Evolutionary conservation across 352 stramenopile genomes (phyloP).

Genomic region (Elongisporangium anandrum): DNA sequence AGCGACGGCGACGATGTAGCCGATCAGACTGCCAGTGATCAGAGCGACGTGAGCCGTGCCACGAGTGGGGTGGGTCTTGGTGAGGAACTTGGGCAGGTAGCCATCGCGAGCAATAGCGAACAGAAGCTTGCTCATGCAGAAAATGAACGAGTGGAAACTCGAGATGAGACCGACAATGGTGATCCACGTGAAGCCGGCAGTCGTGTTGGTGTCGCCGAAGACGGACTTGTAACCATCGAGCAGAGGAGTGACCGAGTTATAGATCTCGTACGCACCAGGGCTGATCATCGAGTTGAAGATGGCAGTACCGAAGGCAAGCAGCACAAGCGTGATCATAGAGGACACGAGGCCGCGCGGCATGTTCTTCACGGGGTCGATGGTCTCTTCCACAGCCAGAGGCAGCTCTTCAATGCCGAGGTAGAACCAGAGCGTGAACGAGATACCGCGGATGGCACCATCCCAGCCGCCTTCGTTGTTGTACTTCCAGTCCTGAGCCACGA

Average conservation of each 20-base stretch:
- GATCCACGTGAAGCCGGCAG: conserved; percentile 53
- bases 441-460: conserved; percentile 39
- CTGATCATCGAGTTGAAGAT: conserved; percentile 59
- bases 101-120: conserved; percentile 58
- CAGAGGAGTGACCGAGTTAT: conserved; percentile 35
- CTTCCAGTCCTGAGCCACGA: conserved; percentile 51
- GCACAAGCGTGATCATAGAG: conserved; percentile 46
- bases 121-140: conserved; percentile 60
- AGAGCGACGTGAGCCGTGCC: conserved; percentile 41
- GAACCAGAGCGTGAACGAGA: conserved; percentile 65
- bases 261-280: conserved; percentile 41
- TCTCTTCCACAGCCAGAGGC: conserved; percentile 56
- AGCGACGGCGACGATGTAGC: conserved; percentile 30
- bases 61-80: conserved; percentile 38
- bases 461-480: conserved; percentile 25
- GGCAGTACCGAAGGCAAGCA: conserved; percentile 49
- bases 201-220: conserved; percentile 54
- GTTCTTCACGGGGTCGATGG: conserved; percentile 54
- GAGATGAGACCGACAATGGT: conserved; percentile 51
- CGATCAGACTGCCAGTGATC: conserved; percentile 31
- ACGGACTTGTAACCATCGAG: conserved; percentile 50
- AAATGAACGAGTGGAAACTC: conserved; percentile 71
- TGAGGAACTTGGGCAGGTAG: conserved; percentile 44
- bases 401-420: conserved; percentile 66
- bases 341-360: conserved; percentile 46